Evolutionary conservation across 495 filamentous ascomycete species (phyloP), one percentile per base, ranked within the genome.

Genomic region (Haplographium delicatum): DNA sequence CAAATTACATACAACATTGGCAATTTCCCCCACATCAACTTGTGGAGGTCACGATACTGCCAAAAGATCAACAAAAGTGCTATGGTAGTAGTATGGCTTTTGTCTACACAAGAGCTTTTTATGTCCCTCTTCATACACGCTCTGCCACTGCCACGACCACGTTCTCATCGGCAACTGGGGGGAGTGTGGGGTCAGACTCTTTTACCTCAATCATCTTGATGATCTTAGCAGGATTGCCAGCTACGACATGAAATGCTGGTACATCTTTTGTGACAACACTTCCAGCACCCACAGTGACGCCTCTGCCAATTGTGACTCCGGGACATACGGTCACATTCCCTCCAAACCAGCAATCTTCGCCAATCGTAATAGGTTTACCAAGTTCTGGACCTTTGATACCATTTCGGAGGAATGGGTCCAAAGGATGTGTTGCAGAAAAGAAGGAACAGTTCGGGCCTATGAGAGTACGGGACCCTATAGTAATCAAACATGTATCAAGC

Each of bases 321-420:
- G 87, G 81, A 15, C 86, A 64, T 5, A 96, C 72, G 31, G 75
- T 76, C 7, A 85, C 88, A 62, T 84, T 84, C 0, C 90, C 90
- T 0, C 86, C 88, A 22, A 96, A 63, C 90, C 91, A 96, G 56
- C 88, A 93, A 64, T 95, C 91, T 58, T 94, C 86, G 0, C 83
- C 88, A 50, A 95, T 81, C 11, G 68, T 73, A 55, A 96, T 86
- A 15, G 86, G 83, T 47, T 76, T 80, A 0, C 89, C 90, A 20
- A 68, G 58, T 67, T 95, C 90, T 0, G 89, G 86, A 0, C 89
- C 90, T 33, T 76, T 62, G 1, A 75, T 81, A 0, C 90, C 88
- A 59, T 91, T 85, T 8, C 89, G 74, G 10, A 89, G 48, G 0
- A 71, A 71, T 1, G 87, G 88, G 54, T 91, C 84, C 2, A 88